A percentile compares a stretch with the other conserved stretches of the same genome.
phyloP scores from a whole-genome alignment of 805 yeast genomes.

The Metschnikowia arizonensis region DNA sequence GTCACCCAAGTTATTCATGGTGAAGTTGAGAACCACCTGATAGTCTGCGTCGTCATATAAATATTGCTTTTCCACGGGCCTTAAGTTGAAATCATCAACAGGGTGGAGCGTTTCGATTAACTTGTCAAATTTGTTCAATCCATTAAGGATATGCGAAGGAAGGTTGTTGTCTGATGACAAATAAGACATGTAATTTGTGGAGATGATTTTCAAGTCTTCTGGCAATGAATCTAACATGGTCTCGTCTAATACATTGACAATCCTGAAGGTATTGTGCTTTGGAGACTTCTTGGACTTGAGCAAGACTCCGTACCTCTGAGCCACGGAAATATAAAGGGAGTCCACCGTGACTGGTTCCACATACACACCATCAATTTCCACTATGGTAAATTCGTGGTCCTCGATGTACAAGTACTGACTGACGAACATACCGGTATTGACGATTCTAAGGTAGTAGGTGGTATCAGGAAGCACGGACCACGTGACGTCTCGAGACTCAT shows the following conservation, averaged over 20 bases:
- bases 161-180: slow-evolving; percentile 21
- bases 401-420: slow-evolving; percentile 50
- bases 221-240: slow-evolving; percentile 72
- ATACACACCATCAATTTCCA: slow-evolving; percentile 48
- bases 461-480: slow-evolving; percentile 54
- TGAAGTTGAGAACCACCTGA: slow-evolving; percentile 53
- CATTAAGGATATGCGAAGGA: slow-evolving; percentile 25
- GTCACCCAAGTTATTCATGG: slow-evolving; percentile 66
- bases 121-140: slow-evolving; percentile 31
- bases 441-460: slow-evolving; percentile 61
- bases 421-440: slow-evolving; percentile 68
- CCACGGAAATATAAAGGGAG: slow-evolving; percentile 64
- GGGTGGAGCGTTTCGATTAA: slow-evolving; percentile 26
- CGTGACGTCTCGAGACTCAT: slow-evolving; percentile 57
- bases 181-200: slow-evolving; percentile 56
- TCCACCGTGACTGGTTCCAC: slow-evolving; percentile 55
- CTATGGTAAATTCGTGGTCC: slow-evolving; percentile 39
- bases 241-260: slow-evolving; percentile 59
- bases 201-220: slow-evolving; percentile 47
- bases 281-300: slow-evolving; percentile 55
- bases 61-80: slow-evolving; percentile 53
- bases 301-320: slow-evolving; percentile 75
- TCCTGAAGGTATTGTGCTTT: slow-evolving; percentile 34
- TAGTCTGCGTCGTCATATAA: slow-evolving; percentile 59
- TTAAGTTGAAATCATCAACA: slow-evolving; percentile 73